A percentile compares a stretch with the other conserved stretches of the same genome.
Conservation (phyloP, 2,329 filamentous ascomycete genomes). For the Amauroascus niger region DNA sequence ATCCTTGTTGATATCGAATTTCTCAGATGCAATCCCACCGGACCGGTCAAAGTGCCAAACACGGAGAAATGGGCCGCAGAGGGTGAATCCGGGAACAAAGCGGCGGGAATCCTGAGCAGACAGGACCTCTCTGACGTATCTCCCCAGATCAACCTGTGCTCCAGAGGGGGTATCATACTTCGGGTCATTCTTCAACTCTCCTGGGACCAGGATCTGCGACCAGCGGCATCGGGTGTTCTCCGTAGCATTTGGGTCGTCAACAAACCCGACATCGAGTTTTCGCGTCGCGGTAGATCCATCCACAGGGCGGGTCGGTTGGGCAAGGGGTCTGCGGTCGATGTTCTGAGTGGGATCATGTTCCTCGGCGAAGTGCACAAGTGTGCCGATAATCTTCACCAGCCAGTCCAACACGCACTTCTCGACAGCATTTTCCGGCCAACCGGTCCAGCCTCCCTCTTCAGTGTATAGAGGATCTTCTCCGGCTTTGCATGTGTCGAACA, state of each 20-base stretch:
- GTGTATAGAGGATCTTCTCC: not conserved
- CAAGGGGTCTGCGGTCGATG: slow-evolving; percentile 15
- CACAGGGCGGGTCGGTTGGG: slow-evolving; percentile 17
- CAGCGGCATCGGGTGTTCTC: slow-evolving; percentile 27
- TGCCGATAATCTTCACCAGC: not conserved
- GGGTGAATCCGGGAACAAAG: no score
- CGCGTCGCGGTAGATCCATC: slow-evolving; percentile 25
- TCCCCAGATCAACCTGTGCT: no score
- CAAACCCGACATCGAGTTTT: slow-evolving; percentile 32
- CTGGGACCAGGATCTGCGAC: slow-evolving; percentile 38
- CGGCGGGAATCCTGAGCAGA: no score
- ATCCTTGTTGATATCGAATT: no score
- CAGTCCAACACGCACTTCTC: not conserved
- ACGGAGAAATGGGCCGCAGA: no score
- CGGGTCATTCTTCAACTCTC: slow-evolving; percentile 23
- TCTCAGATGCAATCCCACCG: no score
- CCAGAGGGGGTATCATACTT: no score
- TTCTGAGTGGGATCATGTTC: slow-evolving; percentile 7
- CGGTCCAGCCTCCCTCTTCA: not conserved
- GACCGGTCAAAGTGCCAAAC: no score
- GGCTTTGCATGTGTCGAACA: no score
- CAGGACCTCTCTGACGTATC: no score
- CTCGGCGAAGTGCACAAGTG: slow-evolving; percentile 13
- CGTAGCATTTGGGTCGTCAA: slow-evolving; percentile 20
- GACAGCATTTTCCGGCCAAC: not conserved